Evolutionary conservation across 176 grass and related monocot genomes (phyloP).

Genomic region (Ensete glaucum): DNA sequence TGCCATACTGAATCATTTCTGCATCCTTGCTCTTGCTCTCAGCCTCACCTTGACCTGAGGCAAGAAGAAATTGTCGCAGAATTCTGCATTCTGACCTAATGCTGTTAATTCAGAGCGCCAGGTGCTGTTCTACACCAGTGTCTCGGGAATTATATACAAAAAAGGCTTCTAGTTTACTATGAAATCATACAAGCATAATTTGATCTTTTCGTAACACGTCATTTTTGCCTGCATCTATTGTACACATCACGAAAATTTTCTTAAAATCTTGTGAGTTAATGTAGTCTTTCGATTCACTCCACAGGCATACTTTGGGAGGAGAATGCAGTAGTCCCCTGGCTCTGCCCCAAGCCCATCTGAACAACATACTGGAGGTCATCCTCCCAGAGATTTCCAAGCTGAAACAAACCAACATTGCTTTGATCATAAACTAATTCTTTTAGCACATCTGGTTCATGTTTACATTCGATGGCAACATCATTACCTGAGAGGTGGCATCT

Average conservation of each 20-base stretch:
- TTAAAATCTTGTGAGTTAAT: background rate
- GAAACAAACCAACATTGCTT: conserved; percentile 2
- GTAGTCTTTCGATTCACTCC: background rate
- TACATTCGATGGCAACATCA: background rate
- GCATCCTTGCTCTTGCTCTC: background rate
- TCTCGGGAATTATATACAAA: conserved; percentile 18
- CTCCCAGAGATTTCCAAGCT: conserved; percentile 46
- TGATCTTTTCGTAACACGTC: conserved; percentile 8
- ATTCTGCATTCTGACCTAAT: background rate
- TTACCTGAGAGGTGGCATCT: conserved; percentile 32
- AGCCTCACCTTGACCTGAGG: background rate
- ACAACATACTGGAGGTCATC: conserved; percentile 73
- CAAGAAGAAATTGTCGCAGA: no score
- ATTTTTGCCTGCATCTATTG: conserved; percentile 12
- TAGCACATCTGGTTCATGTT: background rate
- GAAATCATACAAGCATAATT: conserved; percentile 19
- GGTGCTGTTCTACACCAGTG: conserved; percentile 2
- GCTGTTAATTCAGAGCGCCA: background rate
- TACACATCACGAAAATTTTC: background rate
- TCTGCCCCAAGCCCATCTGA: conserved; percentile 59
- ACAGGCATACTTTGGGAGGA: conserved; percentile 3
- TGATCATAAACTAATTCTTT: background rate
- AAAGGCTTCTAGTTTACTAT: conserved; percentile 3
- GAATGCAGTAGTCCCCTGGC: conserved; percentile 6
- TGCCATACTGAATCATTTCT: background rate